Conservation (phyloP, 805 yeast genomes). For the Teunomyces cretensis region DNA sequence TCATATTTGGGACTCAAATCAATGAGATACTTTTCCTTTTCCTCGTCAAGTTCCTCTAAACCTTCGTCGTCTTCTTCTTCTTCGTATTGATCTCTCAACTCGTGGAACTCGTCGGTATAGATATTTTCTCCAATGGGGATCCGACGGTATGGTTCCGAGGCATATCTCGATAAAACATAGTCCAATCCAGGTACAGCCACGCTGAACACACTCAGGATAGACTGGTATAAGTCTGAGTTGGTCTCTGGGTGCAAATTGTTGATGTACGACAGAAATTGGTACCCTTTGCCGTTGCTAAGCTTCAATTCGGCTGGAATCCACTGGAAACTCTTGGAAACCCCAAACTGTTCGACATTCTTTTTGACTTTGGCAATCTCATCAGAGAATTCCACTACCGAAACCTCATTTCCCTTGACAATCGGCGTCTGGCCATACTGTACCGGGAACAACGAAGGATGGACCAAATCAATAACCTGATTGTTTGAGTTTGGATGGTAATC, state of each 20-base stretch:
- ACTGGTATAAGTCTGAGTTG: conserved; percentile 20
- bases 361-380: conserved; percentile 6
- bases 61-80: conserved; percentile 7
- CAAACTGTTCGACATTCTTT: conserved; percentile 4
- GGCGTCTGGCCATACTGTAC: conserved; percentile 14
- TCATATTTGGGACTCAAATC: conserved; percentile 4
- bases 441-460: conserved; percentile 22
- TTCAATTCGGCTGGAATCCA: conserved; percentile 16
- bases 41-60: conserved; percentile 10
- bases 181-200: conserved; percentile 31
- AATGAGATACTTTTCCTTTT: background rate
- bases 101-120: conserved; percentile 15
- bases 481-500: conserved; percentile 16
- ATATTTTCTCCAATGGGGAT: conserved; percentile 15
- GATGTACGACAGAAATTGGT: conserved; percentile 33
- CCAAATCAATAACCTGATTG: conserved; percentile 17
- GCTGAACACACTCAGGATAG: conserved; percentile 31
- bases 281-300: conserved; percentile 8
- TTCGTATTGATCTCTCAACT: conserved; percentile 9
- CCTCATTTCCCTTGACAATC: background rate
- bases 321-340: conserved; percentile 12
- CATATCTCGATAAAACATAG: conserved; percentile 22
- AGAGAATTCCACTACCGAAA: background rate
- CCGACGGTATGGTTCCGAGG: conserved; percentile 16
- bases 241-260: conserved; percentile 44